A percentile compares a stretch with the other conserved stretches of the same genome.
Evolutionary conservation across 345 rosid species (phyloP).

Genomic region (Hibiscus syriacus): DNA sequence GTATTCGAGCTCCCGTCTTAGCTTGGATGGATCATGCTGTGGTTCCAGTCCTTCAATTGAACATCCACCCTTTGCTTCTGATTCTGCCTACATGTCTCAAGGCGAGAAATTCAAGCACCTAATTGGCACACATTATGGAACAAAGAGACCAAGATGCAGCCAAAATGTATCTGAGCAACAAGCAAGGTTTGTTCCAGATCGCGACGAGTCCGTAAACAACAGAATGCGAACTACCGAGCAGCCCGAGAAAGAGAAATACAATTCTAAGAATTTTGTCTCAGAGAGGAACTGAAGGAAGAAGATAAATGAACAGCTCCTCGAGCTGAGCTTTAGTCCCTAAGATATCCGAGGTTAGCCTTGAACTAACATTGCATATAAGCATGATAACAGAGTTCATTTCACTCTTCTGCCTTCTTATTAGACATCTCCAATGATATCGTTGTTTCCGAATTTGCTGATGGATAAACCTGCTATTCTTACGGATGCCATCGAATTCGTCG

Average conservation of each 20-base stretch:
- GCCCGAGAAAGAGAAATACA: conserved; percentile 25
- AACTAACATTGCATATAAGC: background rate
- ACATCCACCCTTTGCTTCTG: conserved; percentile 21
- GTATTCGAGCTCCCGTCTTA: conserved; percentile 14
- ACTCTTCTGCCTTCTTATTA: background rate
- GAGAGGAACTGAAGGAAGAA: conserved; percentile 74
- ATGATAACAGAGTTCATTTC: background rate
- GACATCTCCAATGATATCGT: background rate
- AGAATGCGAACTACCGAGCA: conserved; percentile 17
- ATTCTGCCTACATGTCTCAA: conserved; percentile 15
- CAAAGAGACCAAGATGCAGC: conserved; percentile 8
- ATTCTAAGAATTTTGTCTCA: conserved; percentile 66
- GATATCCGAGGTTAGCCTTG: conserved; percentile 63
- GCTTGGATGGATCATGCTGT: conserved; percentile 47
- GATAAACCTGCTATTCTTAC: conserved; percentile 51
- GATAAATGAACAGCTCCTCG: conserved; percentile 43
- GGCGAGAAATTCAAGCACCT: conserved; percentile 17
- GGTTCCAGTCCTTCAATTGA: conserved; percentile 38
- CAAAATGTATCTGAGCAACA: conserved; percentile 15
- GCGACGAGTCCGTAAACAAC: conserved; percentile 9
- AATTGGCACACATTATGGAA: conserved; percentile 15
- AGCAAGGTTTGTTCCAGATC: conserved; percentile 12
- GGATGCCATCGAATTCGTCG: conserved; percentile 74
- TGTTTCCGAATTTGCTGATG: conserved; percentile 39
- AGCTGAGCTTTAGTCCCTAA: conserved; percentile 70